Conservation (phyloP, 352 stramenopile genomes). For the Globisporangium paddicum region DNA sequence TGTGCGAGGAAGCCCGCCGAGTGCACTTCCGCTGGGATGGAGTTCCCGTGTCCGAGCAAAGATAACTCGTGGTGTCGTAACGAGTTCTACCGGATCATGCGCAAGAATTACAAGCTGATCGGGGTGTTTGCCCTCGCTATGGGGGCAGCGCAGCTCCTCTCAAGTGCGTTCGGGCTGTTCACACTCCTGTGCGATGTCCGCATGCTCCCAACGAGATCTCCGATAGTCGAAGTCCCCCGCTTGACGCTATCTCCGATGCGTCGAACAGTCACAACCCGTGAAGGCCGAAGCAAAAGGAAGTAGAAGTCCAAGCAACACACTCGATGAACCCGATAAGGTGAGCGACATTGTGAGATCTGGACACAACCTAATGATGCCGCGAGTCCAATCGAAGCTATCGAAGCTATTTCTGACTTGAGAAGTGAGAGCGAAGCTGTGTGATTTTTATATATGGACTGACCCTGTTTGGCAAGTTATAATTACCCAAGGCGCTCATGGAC, state of each 20-base stretch:
- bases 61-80: conserved; percentile 40
- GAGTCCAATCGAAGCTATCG: background rate
- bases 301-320: background rate
- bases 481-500: background rate
- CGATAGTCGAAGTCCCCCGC: conserved; percentile 29
- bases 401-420: background rate
- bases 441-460: background rate
- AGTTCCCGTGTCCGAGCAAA: conserved; percentile 31
- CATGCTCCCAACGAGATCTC: conserved; percentile 30
- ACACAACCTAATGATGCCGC: background rate
- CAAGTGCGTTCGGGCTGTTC: conserved; percentile 42
- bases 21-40: conserved; percentile 5
- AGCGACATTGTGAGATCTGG: background rate
- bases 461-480: background rate
- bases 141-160: conserved; percentile 38
- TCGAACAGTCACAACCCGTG: background rate
- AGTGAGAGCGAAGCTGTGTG: background rate
- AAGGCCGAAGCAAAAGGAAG: background rate
- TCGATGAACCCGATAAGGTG: background rate
- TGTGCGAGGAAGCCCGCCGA: conserved; percentile 27
- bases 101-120: conserved; percentile 41
- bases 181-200: conserved; percentile 61
- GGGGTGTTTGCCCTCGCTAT: conserved; percentile 39
- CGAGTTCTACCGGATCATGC: conserved; percentile 39
- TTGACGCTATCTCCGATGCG: conserved; percentile 21